Base-by-base conservation (phyloP, 2,329 filamentous ascomycete genomes). In the Venturia oleaginea region DNA sequence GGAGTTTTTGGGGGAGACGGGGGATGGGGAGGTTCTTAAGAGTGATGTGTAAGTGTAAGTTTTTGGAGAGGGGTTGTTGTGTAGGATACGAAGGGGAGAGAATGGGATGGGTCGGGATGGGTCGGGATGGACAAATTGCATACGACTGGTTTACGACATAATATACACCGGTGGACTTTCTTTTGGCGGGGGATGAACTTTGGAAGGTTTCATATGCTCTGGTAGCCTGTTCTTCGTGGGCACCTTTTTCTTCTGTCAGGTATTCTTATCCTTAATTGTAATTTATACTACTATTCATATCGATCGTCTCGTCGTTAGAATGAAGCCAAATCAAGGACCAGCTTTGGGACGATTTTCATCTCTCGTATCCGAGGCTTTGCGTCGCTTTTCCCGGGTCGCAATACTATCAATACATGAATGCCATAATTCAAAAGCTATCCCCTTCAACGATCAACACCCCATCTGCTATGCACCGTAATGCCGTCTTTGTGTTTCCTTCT, bases 381-480 rank as follows among this genome's bases (percentile, higher is more conserved):
- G n/a, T 48, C 11, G 3, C 43, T 48, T 8, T 19, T 13, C 6
- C 42, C 42, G 3, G n/a, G 42, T 22, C 19, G 10, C n/a, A 46
- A 19, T 15, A 22, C 42, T 13, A 37, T 37, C 34, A 37, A 13
- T 37, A 37, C 17, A 22, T 46, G 11, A 10, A 2, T 46, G 24
- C 27, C 48, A 15, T 27, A 27, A 8, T 30, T 3, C 4, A 32
- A 13, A 37, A 51, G 10, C 10, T 24, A 4, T 15, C 27, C 17
- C 30, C 27, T 10, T 57, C 51, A 57, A 13, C 51, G 51, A 57
- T 57, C 51, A 11, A 30, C n/a, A 24, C 27, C 51, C 62, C 62
- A 63, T 5, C 48, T 32, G 32, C 62, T 63, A n/a, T 63, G 27
- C 8, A 63, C 62, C 30, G 62, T 63, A 22, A 63, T 59, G 6